Base-by-base conservation (phyloP, 2,329 filamentous ascomycete genomes). In the Pseudogymnoascus sp. region DNA sequence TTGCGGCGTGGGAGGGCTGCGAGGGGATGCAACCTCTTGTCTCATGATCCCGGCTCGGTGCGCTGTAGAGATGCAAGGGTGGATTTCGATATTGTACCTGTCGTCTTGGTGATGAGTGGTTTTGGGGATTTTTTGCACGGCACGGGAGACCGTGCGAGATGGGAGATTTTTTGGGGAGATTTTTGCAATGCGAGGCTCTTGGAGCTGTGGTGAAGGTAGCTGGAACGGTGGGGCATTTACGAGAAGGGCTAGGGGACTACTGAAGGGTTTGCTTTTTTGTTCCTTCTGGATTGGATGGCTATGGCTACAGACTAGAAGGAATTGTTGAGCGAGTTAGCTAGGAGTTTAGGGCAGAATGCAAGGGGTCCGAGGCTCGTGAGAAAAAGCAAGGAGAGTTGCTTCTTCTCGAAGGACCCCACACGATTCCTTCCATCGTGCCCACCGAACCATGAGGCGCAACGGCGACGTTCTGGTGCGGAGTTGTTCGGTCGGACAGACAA, bases 381-480 rank as follows among this genome's bases (percentile, higher is more conserved):
- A 16, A 53, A 16, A 16, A 11, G 23, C 4, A 7, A 31, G 8
- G 11, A 53, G 16, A 11, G 43, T 53, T 53, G 43, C 23, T 53
- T 53, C 23, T 53, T 53, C 43, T 53, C 23, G 18, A 42, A 23
- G 53, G 18, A 40, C 42, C 34, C 59, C 23, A 53, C 59, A 59
- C 9, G 23, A 18, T 46, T 37, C 59, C 63, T 62, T 59, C 63
- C 63, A 36, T 46, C 59, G 59, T 59, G 31, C 9, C 37, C 40
- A 46, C 25, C 43, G 61, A 63, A 38, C 61, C 21, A 67, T 64
- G 64, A 62, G 66, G 31, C 18, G 65, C 43, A 56, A 66, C 37
- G 36, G 11, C 4, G 7, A n/a, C 3, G 28, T 60, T 62, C 43
- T 53, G 43, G 43, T 53, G 43, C 12, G 43, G 43, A 53, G 31